Evolutionary conservation across 495 filamentous ascomycete genomes (phyloP), one percentile per base, ranked within the genome.

Genomic region (Penicillium taxi): DNA sequence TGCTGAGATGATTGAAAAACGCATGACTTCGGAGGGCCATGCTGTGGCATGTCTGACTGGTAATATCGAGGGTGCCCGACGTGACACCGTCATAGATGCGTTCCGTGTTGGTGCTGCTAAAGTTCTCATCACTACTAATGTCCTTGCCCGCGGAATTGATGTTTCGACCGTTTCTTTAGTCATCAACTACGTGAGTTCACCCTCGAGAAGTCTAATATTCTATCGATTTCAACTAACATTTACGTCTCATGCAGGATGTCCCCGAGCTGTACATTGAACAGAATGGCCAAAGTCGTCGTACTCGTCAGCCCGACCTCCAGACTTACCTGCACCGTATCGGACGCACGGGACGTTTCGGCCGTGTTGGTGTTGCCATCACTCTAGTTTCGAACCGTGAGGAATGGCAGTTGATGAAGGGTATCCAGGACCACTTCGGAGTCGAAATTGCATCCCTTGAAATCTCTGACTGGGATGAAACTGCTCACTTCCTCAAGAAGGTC

Each of bases 311-410:
- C 2, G 91, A 99, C 50, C 74, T 73, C 16, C 86, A 95, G 61
- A 96, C 93, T 4, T 99, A 99, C 55, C 83, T 99, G 26, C 91
- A 99, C 73, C 84, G 91, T 59, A 96, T 96, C 55, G 91, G 91
- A 40, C 86, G 91, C 55, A 96, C 93, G 1, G 93, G 93, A 35
- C 85, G 93, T 27, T 99, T 96, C 53, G 93, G 93, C 18, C 87
- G 90, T 55, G 86, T 94, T n/a, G 93, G 93, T 48, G 89, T 96
- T 41, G 82, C 83, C 24, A 88, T 99, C 50, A 84, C 78, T 41
- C 94, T 99, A 46, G 84, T 99, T 19, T 78, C 81, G 26, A 86
- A 88, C 64, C 72, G 72, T 37, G 72, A 73, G 39, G 86, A 81
- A 53, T 95, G 76, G 74, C 44, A 70, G 6, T 81, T 84, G 55